Conservation (phyloP, 192 early-diverging fungal genomes). For the Umbelopsis ramanniana region DNA sequence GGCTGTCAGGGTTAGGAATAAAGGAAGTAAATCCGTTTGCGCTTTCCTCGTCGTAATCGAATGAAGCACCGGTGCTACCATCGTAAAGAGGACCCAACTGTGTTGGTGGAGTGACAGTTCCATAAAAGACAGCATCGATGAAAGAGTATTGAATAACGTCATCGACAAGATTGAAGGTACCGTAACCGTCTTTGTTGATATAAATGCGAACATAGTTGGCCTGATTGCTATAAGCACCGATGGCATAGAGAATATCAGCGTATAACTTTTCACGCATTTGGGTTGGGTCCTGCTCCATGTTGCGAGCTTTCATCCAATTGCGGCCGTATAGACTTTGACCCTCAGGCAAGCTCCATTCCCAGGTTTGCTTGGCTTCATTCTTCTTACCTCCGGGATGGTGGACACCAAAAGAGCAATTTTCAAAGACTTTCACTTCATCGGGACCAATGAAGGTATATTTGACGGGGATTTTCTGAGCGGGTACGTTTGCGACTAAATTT, state of each 20-base stretch:
- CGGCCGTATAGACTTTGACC: slow-evolving; percentile 39
- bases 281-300: slow-evolving; percentile 55
- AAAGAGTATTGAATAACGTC: slow-evolving; percentile 50
- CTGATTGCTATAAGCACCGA: slow-evolving; percentile 50
- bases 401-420: slow-evolving; percentile 46
- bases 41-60: slow-evolving; percentile 36
- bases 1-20: slow-evolving; percentile 34
- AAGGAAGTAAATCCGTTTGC: slow-evolving; percentile 38
- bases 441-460: slow-evolving; percentile 45
- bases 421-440: slow-evolving; percentile 39
- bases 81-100: slow-evolving; percentile 49
- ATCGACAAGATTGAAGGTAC: slow-evolving; percentile 54
- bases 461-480: slow-evolving; percentile 16
- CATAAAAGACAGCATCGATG: slow-evolving; percentile 46
- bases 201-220: slow-evolving; percentile 51
- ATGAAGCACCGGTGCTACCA: slow-evolving; percentile 50
- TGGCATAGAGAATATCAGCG: slow-evolving; percentile 43
- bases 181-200: slow-evolving; percentile 47
- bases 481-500: slow-evolving; percentile 30
- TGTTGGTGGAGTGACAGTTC: slow-evolving; percentile 24
- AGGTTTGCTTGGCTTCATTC: slow-evolving; percentile 56
- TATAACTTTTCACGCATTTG: slow-evolving; percentile 57
- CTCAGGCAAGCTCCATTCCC: slow-evolving; percentile 41
- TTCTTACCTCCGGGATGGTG: slow-evolving; percentile 53
- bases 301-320: slow-evolving; percentile 50